Conservation (phyloP, 768 basidiomycete species). For the Rossbeevera mucosa region DNA sequence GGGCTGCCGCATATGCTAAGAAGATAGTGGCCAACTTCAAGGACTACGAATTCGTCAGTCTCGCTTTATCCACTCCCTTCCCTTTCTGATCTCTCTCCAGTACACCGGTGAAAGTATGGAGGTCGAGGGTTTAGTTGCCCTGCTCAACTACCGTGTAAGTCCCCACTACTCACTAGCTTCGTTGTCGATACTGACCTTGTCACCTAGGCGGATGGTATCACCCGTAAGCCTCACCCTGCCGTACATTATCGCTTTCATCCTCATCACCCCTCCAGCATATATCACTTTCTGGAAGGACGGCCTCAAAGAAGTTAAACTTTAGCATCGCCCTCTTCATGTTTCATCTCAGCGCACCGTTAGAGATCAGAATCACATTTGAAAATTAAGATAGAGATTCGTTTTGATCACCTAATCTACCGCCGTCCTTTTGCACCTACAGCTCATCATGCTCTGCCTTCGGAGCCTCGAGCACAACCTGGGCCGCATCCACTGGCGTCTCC, state of each 20-base stretch:
- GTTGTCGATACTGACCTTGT: slow-evolving; percentile 8
- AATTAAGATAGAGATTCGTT: slow-evolving; percentile 22
- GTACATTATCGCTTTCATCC: neutral
- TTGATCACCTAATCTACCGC: slow-evolving; percentile 16
- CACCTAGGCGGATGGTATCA: slow-evolving; percentile 67
- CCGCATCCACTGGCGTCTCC: slow-evolving; percentile 17
- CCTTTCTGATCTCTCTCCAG: slow-evolving; percentile 32
- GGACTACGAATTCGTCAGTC: slow-evolving; percentile 85
- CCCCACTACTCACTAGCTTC: neutral
- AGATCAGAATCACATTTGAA: slow-evolving; percentile 14
- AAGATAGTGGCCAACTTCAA: slow-evolving; percentile 88
- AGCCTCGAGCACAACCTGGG: slow-evolving; percentile 23
- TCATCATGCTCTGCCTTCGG: slow-evolving; percentile 27
- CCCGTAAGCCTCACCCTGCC: slow-evolving; percentile 51
- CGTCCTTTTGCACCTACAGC: slow-evolving; percentile 17
- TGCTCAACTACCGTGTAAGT: slow-evolving; percentile 88
- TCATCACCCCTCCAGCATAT: slow-evolving; percentile 51
- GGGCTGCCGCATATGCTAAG: slow-evolving; percentile 73
- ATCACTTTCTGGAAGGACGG: slow-evolving; percentile 98
- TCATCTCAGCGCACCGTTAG: slow-evolving; percentile 1
- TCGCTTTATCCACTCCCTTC: neutral
- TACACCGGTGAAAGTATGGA: slow-evolving; percentile 74
- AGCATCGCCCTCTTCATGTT: slow-evolving; percentile 8
- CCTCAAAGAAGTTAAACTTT: slow-evolving; percentile 74
- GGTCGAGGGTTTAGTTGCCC: slow-evolving; percentile 88